phyloP scores from a whole-genome alignment of 805 yeast species.

The Teunomyces aglyptinius region DNA sequence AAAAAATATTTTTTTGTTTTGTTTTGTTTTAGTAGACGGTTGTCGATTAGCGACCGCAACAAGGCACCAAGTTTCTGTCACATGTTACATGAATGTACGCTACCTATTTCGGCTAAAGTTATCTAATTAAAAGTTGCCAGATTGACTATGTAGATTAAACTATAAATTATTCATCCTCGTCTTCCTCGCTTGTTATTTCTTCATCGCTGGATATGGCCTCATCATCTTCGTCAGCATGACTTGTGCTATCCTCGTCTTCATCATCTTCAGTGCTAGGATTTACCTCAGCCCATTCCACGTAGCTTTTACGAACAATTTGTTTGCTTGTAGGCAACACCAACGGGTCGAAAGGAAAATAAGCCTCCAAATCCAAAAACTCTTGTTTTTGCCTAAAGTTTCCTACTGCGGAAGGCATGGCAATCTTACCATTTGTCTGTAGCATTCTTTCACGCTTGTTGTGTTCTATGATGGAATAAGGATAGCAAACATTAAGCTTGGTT shows the following conservation, averaged over 20 bases:
- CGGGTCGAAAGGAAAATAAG: slow-evolving; percentile 97
- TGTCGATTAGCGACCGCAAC: background rate
- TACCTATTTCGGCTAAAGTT: background rate
- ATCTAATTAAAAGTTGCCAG: background rate
- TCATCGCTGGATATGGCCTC: slow-evolving; percentile 17
- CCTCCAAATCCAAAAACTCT: slow-evolving; percentile 84
- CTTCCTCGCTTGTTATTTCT: slow-evolving; percentile 23
- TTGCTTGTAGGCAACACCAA: slow-evolving; percentile 65
- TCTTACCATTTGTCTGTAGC: slow-evolving; percentile 41
- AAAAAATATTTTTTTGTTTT: background rate
- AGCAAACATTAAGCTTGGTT: slow-evolving; percentile 84
- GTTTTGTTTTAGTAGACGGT: background rate
- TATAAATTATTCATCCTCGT: slow-evolving; percentile 7
- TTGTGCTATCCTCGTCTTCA: slow-evolving; percentile 38
- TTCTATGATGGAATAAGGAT: slow-evolving; percentile 90
- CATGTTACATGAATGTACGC: background rate
- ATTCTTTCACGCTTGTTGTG: slow-evolving; percentile 75
- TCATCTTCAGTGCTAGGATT: slow-evolving; percentile 58
- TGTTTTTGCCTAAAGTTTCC: slow-evolving; percentile 59
- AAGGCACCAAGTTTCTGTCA: background rate
- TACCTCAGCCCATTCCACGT: slow-evolving; percentile 70
- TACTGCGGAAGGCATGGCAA: slow-evolving; percentile 28
- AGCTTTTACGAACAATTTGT: slow-evolving; percentile 48
- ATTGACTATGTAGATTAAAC: background rate
- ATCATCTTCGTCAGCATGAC: slow-evolving; percentile 28